Conservation (phyloP, 257 asterid species). For the Gentiana macrophylla region DNA sequence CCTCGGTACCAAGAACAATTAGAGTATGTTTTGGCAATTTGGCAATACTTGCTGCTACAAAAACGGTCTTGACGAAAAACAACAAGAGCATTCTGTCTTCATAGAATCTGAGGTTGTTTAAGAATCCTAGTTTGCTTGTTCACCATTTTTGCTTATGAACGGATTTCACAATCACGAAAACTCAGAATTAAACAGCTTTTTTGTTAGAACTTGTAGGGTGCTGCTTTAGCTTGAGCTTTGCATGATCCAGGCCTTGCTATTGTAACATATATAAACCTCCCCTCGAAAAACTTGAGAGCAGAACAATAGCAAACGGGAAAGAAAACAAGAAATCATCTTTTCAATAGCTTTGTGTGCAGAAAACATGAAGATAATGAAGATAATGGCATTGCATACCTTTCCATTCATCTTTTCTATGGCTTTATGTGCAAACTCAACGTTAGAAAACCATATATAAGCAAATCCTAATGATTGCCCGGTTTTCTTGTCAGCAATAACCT, state of each 20-base stretch:
- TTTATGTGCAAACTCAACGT: constrained; percentile 27
- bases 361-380: background rate
- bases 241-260: constrained; percentile 38
- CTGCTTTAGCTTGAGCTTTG: constrained; percentile 21
- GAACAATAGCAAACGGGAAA: constrained; percentile 2
- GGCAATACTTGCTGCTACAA: too few species aligned
- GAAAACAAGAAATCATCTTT: background rate
- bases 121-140: too few species aligned
- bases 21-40: too few species aligned
- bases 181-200: background rate
- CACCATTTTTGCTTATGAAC: too few species aligned
- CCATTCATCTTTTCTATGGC: constrained; percentile 48
- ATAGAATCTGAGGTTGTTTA: too few species aligned
- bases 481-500: constrained; percentile 31
- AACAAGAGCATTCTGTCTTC: too few species aligned
- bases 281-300: constrained; percentile 38
- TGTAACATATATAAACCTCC: constrained; percentile 37
- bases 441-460: constrained; percentile 43
- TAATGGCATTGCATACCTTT: constrained; percentile 19
- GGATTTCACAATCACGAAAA: too few species aligned
- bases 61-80: too few species aligned
- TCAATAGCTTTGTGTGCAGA: background rate
- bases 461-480: constrained; percentile 41
- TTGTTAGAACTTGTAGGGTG: constrained; percentile 35
- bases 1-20: too few species aligned